phyloP scores from a whole-genome alignment of 2,329 filamentous ascomycete species.

The Monilinia fructicola region DNA sequence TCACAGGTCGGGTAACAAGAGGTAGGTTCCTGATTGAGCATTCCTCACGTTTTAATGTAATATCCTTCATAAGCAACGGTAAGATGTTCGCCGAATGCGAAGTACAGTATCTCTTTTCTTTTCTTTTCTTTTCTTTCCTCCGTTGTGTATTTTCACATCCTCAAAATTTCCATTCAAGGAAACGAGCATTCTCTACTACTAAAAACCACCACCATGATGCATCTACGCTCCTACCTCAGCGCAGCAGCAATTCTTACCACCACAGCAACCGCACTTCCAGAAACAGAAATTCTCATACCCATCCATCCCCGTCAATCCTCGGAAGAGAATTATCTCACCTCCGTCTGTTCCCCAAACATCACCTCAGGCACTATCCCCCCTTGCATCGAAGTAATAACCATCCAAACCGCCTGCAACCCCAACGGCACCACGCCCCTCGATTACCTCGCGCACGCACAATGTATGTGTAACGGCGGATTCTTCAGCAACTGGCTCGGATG shows the following conservation, averaged over 20 bases:
- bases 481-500: slow-evolving; percentile 48
- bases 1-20: background rate
- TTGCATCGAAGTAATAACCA: slow-evolving; percentile 42
- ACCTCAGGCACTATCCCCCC: slow-evolving; percentile 37
- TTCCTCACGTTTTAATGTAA: background rate
- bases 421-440: slow-evolving; percentile 40
- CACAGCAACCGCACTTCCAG: slow-evolving; percentile 2
- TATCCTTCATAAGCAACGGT: background rate
- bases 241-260: background rate
- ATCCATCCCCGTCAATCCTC: slow-evolving; percentile 23
- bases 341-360: slow-evolving; percentile 29
- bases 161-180: background rate
- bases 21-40: background rate
- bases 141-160: background rate
- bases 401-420: slow-evolving; percentile 41
- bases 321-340: slow-evolving; percentile 25
- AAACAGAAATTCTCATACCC: slow-evolving; percentile 1
- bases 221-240: slow-evolving; percentile 2
- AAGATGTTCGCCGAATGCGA: background rate
- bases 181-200: background rate
- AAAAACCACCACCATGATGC: background rate
- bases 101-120: background rate
- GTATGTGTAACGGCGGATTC: slow-evolving; percentile 48
- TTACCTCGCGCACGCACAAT: slow-evolving; percentile 40
- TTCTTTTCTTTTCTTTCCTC: background rate